These are phyloP conservation scores for Pseudomassariella vexata DNA, from an alignment of 2,329 filamentous ascomycete species.

Conservation along the genomic window DNA sequence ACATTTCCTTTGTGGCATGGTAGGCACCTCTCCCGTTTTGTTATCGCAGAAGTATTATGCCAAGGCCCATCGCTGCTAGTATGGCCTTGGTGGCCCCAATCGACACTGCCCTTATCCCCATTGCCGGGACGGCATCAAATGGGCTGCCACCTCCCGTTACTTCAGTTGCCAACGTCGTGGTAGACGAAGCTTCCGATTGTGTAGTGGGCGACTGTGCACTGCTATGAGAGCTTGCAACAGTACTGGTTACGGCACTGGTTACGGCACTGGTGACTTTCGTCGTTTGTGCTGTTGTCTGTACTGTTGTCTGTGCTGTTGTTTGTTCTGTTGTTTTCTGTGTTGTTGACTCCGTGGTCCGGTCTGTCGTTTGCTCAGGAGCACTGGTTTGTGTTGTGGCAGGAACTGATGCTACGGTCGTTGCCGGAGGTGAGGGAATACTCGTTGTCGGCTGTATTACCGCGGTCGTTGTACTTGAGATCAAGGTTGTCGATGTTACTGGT, in stretches of 20 bases:
- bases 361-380: too few relatives aligned
- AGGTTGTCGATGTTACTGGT: background rate
- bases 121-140: conserved; percentile 12
- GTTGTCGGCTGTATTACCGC: too few relatives aligned
- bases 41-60: conserved; percentile 5
- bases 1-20: too few relatives aligned
- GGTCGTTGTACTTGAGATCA: too few relatives aligned
- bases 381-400: too few relatives aligned
- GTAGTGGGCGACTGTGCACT: too few relatives aligned
- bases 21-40: too few relatives aligned
- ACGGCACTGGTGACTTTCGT: conserved; percentile 2
- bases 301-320: conserved; percentile 2
- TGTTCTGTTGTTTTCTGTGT: conserved; percentile 1
- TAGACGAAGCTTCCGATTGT: too few relatives aligned
- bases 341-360: background rate
- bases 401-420: too few relatives aligned
- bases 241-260: background rate
- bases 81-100: conserved; percentile 3
- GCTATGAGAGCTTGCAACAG: background rate
- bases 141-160: conserved; percentile 16
- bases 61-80: conserved; percentile 1
- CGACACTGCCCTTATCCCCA: conserved; percentile 2
- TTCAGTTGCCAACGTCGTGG: background rate
- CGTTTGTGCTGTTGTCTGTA: too few relatives aligned
- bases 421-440: too few relatives aligned